phyloP scores from a whole-genome alignment of 2,329 filamentous ascomycete genomes.

The Trichophyton schoenleinii region DNA sequence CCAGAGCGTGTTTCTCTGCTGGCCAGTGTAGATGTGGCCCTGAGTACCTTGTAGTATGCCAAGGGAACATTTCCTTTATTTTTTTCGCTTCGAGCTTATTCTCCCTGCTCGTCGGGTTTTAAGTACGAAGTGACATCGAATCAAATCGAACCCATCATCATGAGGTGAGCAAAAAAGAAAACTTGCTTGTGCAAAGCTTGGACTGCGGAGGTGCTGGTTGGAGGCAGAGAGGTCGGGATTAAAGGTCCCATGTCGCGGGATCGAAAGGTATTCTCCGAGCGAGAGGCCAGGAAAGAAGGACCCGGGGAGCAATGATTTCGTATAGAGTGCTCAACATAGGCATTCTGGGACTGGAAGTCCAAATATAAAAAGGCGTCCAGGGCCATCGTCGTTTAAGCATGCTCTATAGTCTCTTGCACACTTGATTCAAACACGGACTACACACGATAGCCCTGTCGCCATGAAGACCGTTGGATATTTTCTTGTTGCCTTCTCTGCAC shows the following conservation, averaged over 20 bases:
- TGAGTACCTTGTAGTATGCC: slow-evolving; percentile 3
- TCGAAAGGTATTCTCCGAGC: neutral
- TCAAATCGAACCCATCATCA: neutral
- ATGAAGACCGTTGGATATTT: neutral
- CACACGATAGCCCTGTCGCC: neutral
- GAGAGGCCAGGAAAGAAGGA: neutral
- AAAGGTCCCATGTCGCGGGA: neutral
- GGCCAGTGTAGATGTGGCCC: neutral
- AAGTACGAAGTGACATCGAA: neutral
- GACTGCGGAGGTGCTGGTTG: neutral
- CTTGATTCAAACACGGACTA: neutral
- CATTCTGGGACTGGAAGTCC: neutral
- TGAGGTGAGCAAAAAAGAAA: neutral
- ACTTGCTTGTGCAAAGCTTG: neutral
- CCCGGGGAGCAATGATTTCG: neutral
- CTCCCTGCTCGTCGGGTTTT: neutral
- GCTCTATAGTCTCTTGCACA: neutral
- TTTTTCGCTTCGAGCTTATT: neutral
- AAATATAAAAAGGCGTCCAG: neutral
- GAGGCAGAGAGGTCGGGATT: neutral
- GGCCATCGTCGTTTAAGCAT: neutral
- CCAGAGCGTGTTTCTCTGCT: neutral
- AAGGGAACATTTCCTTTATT: neutral
- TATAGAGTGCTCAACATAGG: neutral
- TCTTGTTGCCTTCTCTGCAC: slow-evolving; percentile 7